Evolutionary conservation across 179 eudicot genomes (phyloP).

Genomic region (Amaranthus tricolor): DNA sequence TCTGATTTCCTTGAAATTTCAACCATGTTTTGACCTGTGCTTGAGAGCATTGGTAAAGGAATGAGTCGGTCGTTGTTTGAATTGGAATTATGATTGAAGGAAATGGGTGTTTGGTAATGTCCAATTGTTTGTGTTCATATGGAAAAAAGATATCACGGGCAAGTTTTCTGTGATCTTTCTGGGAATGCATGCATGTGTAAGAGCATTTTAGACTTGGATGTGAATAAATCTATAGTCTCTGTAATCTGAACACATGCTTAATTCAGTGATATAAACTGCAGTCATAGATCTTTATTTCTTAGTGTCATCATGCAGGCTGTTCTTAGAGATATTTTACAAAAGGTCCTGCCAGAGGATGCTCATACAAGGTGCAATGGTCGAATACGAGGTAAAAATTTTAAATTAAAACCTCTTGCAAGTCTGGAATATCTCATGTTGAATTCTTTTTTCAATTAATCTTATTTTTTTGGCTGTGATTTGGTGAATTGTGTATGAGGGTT

Average conservation of each 20-base stretch:
- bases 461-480: slow-evolving; percentile 3
- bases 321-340: slow-evolving; percentile 70
- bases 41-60: neutral
- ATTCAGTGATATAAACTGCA: neutral
- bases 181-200: neutral
- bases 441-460: neutral
- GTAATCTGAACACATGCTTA: neutral
- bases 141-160: neutral
- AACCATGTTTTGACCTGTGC: neutral
- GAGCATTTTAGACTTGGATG: slow-evolving; percentile 2
- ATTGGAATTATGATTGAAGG: neutral
- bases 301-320: slow-evolving; percentile 58
- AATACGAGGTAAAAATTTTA: slow-evolving; percentile 73
- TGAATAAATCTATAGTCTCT: neutral
- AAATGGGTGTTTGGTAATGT: slow-evolving; percentile 4
- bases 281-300: slow-evolving; percentile 7
- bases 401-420: neutral
- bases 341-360: slow-evolving; percentile 79
- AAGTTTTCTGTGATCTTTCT: neutral
- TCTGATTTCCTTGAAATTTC: neutral
- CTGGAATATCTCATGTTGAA: too few relatives aligned
- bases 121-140: neutral
- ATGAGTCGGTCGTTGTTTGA: neutral
- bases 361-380: slow-evolving; percentile 85
- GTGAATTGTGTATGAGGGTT: neutral